Base-by-base conservation (phyloP, 257 asterid genomes). In the Coffea eugenioides region DNA sequence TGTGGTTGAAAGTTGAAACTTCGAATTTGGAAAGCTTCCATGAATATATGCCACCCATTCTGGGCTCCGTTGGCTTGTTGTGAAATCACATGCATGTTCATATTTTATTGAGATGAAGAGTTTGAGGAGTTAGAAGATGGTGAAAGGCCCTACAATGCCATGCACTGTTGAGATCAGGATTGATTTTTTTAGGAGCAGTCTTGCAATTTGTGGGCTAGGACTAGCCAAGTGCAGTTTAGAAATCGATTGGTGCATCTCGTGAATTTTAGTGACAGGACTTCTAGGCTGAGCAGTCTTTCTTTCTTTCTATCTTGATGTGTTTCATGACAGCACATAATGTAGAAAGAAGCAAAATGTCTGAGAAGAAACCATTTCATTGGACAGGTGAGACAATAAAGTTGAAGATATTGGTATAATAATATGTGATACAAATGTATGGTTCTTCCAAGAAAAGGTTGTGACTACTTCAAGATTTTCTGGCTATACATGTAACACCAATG, bases 1-100 rank as follows among this genome's bases (percentile, higher is more conserved):
- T 70, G 84, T 62, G 84, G 81, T 59, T 71, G 68, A 81, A 70
- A 77, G 45, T 77, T 77, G 81, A 71, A 69, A 65, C 52, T 61
- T 75, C 61, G 31, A 45, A 79, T 25, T 10, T 62, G 20, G 78
- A 21, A 34, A 62, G 25, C 39, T 43, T 34, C 23, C 16, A 48
- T 64, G 25, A 18, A 48, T 76, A 20, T 18, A n/a, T 54, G 71
- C 79, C 82, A 76, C 75, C 48, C 20, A 15, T 74, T 79, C 43
- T 75, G n/a, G 43, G 34, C 64, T 66, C 41, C 27, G 72, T 27
- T 73, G 79, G 76, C 64, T 71, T 81, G 67, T 49, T 27, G 39
- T 52, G 72, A 62, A 66, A 46, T 80, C 25, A 46, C 69, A 74
- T 9, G 15, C 59, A 76, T 76, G 72, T 46, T 62, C 43, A 43